A percentile compares a stretch with the other conserved stretches of the same genome.
phyloP scores from a whole-genome alignment of 768 basidiomycete species.

The Hygrophorus pudorinus region DNA sequence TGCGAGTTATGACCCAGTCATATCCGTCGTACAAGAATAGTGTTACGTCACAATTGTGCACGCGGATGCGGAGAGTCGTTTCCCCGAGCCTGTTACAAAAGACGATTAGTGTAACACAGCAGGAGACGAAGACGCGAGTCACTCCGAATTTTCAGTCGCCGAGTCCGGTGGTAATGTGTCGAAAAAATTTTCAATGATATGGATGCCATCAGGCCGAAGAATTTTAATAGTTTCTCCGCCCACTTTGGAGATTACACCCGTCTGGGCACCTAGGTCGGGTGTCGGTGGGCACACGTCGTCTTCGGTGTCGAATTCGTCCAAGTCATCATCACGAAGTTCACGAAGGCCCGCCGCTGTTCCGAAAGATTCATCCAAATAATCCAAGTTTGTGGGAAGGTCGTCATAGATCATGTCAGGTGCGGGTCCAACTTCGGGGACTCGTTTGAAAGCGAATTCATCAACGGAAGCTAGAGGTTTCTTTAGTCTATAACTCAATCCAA shows the following conservation, averaged over 20 bases:
- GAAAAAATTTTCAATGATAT: slow-evolving; percentile 66
- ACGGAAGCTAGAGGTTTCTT: slow-evolving; percentile 43
- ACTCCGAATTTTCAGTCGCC: slow-evolving; percentile 37
- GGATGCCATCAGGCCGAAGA: slow-evolving; percentile 52
- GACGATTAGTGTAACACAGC: slow-evolving; percentile 5
- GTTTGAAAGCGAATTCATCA: slow-evolving; percentile 75
- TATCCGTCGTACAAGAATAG: slow-evolving; percentile 87
- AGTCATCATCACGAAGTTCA: slow-evolving; percentile 62
- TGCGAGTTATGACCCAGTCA: slow-evolving; percentile 84
- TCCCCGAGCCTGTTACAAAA: slow-evolving; percentile 28
- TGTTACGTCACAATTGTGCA: slow-evolving; percentile 53
- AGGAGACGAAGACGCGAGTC: slow-evolving; percentile 14
- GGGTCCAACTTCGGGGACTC: slow-evolving; percentile 64
- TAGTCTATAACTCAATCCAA: neutral
- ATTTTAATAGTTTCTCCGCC: slow-evolving; percentile 85
- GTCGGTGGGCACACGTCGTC: slow-evolving; percentile 18
- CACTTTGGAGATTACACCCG: slow-evolving; percentile 45
- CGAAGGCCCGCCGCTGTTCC: slow-evolving; percentile 68
- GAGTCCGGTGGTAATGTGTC: slow-evolving; percentile 51
- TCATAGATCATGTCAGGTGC: slow-evolving; percentile 85
- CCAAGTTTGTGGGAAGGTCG: slow-evolving; percentile 80
- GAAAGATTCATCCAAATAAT: slow-evolving; percentile 81
- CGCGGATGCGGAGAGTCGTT: slow-evolving; percentile 40
- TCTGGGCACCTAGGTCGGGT: slow-evolving; percentile 17
- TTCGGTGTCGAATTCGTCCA: slow-evolving; percentile 52